Conservation (phyloP, 2,329 filamentous ascomycete genomes). For the Colletotrichum camelliae region DNA sequence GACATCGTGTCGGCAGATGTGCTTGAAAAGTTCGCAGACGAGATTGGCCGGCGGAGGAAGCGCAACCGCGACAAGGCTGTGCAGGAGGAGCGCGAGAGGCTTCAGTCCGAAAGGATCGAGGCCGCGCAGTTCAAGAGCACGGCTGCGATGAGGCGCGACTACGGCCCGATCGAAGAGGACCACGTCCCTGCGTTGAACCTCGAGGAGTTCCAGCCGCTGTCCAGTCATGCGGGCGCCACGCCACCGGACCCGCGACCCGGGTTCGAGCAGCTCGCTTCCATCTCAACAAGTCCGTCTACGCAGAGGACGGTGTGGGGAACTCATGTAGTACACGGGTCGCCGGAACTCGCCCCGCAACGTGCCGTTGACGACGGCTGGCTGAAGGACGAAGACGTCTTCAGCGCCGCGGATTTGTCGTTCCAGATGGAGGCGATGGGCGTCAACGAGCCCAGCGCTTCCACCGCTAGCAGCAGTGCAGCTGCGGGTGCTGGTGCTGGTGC, state of each 20-base stretch:
- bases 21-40: conserved; percentile 75
- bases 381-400: conserved; percentile 78
- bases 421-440: conserved; percentile 62
- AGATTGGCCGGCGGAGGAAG: conserved; percentile 79
- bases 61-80: conserved; percentile 82
- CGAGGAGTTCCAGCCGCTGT: conserved; percentile 71
- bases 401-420: conserved; percentile 61
- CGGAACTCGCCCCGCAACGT: conserved; percentile 46
- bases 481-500: conserved; percentile 16
- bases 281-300: conserved; percentile 81
- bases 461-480: conserved; percentile 21
- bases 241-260: conserved; percentile 63
- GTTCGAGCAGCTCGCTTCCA: conserved; percentile 73
- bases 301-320: conserved; percentile 94
- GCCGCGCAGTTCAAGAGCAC: conserved; percentile 68
- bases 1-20: conserved; percentile 81
- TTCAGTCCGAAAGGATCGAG: conserved; percentile 82
- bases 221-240: conserved; percentile 52
- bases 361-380: conserved; percentile 82
- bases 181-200: conserved; percentile 49
- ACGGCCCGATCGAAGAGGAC: conserved; percentile 45
- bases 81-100: conserved; percentile 83
- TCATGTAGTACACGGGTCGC: conserved; percentile 65
- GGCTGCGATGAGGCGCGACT: conserved; percentile 43
- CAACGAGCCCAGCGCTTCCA: conserved; percentile 27